Percentiles rank a stretch among this genome's conserved stretches.
These are phyloP conservation scores for Truncatella angustata DNA, from an alignment of 2,329 filamentous ascomycete species.

Conservation along the genomic window DNA sequence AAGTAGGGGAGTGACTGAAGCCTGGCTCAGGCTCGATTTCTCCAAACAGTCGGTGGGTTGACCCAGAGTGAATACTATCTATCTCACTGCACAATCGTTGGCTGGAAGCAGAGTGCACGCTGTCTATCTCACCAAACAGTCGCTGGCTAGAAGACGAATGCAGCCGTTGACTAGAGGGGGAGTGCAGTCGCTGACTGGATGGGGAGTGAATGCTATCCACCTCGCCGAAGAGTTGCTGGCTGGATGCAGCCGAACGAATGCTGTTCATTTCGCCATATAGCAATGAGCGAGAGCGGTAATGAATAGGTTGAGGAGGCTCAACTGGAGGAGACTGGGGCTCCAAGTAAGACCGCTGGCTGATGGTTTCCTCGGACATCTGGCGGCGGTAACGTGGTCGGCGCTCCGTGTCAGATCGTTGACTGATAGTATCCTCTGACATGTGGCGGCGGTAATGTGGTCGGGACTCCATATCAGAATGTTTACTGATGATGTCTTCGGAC, in stretches of 20 bases:
- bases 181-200: constrained; percentile 8
- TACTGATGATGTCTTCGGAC: constrained; percentile 19
- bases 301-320: constrained; percentile 20
- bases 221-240: constrained; percentile 29
- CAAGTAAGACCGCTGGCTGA: constrained; percentile 14
- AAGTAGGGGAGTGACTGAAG: constrained; percentile 28
- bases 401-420: constrained; percentile 14
- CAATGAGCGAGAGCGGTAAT: constrained; percentile 19
- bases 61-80: neutral
- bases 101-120: constrained; percentile 14
- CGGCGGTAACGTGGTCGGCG: constrained; percentile 15
- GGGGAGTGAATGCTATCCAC: constrained; percentile 12
- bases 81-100: constrained; percentile 30
- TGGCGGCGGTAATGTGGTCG: constrained; percentile 20
- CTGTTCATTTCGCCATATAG: constrained; percentile 30
- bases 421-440: constrained; percentile 20
- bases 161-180: too few species aligned
- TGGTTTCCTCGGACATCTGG: constrained; percentile 22
- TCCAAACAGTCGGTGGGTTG: constrained; percentile 10
- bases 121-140: constrained; percentile 30
- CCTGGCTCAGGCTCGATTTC: constrained; percentile 27
- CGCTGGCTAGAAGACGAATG: constrained; percentile 16
- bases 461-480: constrained; percentile 12
- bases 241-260: constrained; percentile 11
- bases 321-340: constrained; percentile 10